Base-by-base conservation (phyloP, 352 stramenopile species). In the Phytophthora colocasiae region DNA sequence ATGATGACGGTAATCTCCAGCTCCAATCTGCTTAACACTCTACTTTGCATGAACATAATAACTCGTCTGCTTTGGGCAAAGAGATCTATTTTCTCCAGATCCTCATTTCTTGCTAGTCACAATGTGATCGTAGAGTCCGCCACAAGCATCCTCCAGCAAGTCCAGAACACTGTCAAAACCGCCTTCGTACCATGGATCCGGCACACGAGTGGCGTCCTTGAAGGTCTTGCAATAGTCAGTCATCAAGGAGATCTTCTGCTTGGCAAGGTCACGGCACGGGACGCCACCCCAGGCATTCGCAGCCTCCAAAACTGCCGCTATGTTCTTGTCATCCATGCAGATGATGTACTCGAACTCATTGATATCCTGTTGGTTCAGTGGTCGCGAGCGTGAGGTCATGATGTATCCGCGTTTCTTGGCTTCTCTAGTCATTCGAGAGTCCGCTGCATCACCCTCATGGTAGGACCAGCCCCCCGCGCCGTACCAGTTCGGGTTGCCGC, bases 111-210 rank as follows among this genome's bases (percentile, higher is more conserved):
- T 65, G 24, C 27, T 62, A 11, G 66, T 39, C 6, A 73, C 49
- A 49, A 93, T 77, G 62, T 80, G 73, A 31, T 78, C 62, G 64
- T 91, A 95, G 12, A 97, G 76, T 14, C 89, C 91, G 11, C 80
- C 68, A 44, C 91, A 97, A 1, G 87, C 87, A 57, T 97, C 89
- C 55, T 97, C 89, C 4, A 97, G 71, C 48, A 97, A 66, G 64
- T 97, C 91, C 54, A 97, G 64, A 27, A 97, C 91, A 43, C 89
- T 80, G 62, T 97, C 91, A 50, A 97, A 97, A 17, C 89, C 91
- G n/a, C 87, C 89, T 85, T 93, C 86, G 64, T 95, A 95, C 82
- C 84, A 95, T 48, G 89, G 85, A 31, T 96, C 87, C 0, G 89
- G 86, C 8, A 96, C 86, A 24, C 80, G 81, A 52, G 55, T 89